Base-by-base conservation (phyloP, 768 basidiomycete genomes). In the Omphalotus guepiniiformis region DNA sequence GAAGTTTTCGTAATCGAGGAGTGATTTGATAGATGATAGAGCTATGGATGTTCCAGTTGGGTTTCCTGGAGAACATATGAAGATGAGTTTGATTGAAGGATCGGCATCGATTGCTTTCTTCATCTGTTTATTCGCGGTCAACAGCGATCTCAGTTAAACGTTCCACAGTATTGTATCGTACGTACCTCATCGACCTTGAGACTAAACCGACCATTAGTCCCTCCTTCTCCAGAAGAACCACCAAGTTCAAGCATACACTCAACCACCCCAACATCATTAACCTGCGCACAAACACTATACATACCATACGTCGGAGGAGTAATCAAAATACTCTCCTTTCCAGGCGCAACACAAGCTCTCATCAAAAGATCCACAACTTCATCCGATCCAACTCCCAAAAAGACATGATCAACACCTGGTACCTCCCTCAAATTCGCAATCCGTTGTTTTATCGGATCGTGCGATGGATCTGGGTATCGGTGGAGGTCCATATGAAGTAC, bases 291-390 rank as follows among this genome's bases (percentile, higher is more conserved):
- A 1, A 98, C 95, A 11, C 76, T 63, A 67, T 98, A 97, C 95
- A 98, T 99, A 15, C 95, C 96, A 62, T 98, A 98, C 11, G 96
- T 97, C 4, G 96, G 96, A 1, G 95, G 95, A 1, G 88, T 91
- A 28, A 80, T 85, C 60, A 98, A 64, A 27, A 96, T 86, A 61
- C 84, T 88, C 56, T 98, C 95, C 45, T 67, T 74, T 1, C 65
- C 79, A 0, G 96, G 96, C 1, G 67, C 68, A 55, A 94, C 93
- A 53, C 88, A 85, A 26, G 98, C 82, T 15, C 96, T 81, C 71
- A 95, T 93, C 39, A 98, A 72, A 46, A 98, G 70, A 61, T 99
- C 96, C 55, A 98, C 93, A 34, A 93, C 85, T 58, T 99, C 96
- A 66, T 99, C 96, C 0, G 89, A 93, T 2, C 96, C 96, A 0